Base-by-base conservation (phyloP, 2,329 filamentous ascomycete species). In the Chrysoporthe cubensis region DNA sequence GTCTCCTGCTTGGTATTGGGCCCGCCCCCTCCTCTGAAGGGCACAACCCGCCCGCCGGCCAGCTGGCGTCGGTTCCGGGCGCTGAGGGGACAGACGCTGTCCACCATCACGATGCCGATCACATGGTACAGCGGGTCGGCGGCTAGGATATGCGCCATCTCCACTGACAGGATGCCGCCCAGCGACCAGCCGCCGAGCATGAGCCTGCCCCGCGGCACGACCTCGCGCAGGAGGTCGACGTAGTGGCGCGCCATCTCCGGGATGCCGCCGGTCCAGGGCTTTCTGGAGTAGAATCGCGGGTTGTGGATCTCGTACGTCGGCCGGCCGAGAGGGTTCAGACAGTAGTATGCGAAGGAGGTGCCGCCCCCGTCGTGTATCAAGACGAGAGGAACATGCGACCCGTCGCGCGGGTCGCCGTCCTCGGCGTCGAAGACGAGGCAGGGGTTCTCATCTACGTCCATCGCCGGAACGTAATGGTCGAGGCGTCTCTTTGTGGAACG, bases 291-390 rank as follows among this genome's bases (percentile, higher is more conserved):
- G 72, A 87, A 88, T 67, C 79, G 78, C 4, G 86, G 84, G 73
- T 89, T 89, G 68, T 81, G 76, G 66, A 89, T 85, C 63, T 82
- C 87, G 70, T 84, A 87, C 48, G 87, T 75, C 21, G 79, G 76
- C 5, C 87, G 84, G 44, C 77, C 75, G 32, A 88, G 77, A 1
- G 79, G 73, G 21, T 82, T 80, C 4, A 89, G 79, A 70, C 83
- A 84, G 75, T 86, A 81, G 74, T 89, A 89, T 71, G 81, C 82
- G 73, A 86, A 88, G 2, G 82, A 83, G 1, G 87, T 89, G 73
- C 87, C 87, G 71, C 87, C 86, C 71, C 87, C 87, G 70, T 89
- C 87, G 76, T 89, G 87, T 50, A 88, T 78, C 56, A 89, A 80
- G 67, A 89, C 78, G 59, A 87, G 77, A 1, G 87, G 86, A 1